Evolutionary conservation across 148 eudicot genomes (phyloP), one percentile per base, ranked within the genome.

Genomic region (Chenopodium quinoa): DNA sequence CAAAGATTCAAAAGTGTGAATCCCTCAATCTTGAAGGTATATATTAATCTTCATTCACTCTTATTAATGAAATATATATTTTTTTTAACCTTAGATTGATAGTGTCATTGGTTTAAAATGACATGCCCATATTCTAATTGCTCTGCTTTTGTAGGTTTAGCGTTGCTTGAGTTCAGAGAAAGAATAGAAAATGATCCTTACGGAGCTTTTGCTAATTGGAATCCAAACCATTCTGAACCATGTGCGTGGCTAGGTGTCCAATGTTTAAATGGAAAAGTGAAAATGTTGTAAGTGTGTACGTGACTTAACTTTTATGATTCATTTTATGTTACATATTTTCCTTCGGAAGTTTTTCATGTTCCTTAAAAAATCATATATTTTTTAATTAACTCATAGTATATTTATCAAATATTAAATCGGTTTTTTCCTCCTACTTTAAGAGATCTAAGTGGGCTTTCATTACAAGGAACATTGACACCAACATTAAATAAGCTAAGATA

Each of bases 201-300:
- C 78, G 86, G 87, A 75, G 90, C 84, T 29, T 84, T 88, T 78
- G 22, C 71, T 34, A 88, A 76, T 75, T 88, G 90, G 90, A 86
- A 88, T 73, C 31, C 76, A 37, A 88, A 79, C 82, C 70, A 83
- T 60, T 81, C 86, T 3, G 83, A 86, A 71, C 90, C 86, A 20
- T 88, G 90, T 71, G 81, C 85, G 75, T 88, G 90, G 90, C 71
- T 77, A 80, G 90, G 90, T 40, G 90, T 88, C 52, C 85, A 79
- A 2, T 88, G 90, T 64, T 29, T 76, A 4, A 82, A 88, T 34
- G 90, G 90, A 44, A 85, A 79, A 72, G 90, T 88, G 76, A 81
- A 84, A 80, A 83, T 80, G 67, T 37, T 88, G 88, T 88, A 86
- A 88, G 90, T 88, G 48, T 14, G 5, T 8, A 65, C 27, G 14